Evolutionary conservation across 2,329 filamentous ascomycete species (phyloP).

Genomic region (Aspergillus viridinutans): DNA sequence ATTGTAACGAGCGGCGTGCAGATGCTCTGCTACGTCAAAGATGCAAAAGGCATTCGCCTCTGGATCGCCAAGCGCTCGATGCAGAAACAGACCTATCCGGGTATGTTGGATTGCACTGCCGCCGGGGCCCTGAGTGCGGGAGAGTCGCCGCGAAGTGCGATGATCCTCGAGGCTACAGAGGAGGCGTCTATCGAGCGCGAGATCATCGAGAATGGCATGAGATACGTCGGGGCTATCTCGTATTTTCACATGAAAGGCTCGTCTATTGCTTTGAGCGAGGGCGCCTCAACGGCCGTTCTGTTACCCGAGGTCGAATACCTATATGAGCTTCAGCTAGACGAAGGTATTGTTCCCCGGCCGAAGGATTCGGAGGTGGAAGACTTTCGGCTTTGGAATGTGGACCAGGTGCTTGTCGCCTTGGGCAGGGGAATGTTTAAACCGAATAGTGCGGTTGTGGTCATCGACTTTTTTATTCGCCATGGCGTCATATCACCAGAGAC

Average conservation of each 20-base stretch:
- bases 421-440: constrained; percentile 25
- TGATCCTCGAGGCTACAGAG: constrained; percentile 22
- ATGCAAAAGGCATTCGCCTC: constrained; percentile 8
- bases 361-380: constrained; percentile 27
- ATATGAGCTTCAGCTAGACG: constrained; percentile 29
- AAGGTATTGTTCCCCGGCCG: constrained; percentile 19
- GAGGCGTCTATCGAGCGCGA: constrained; percentile 13
- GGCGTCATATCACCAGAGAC: constrained; percentile 27
- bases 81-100: constrained; percentile 26
- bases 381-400: constrained; percentile 24
- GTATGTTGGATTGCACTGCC: constrained; percentile 26
- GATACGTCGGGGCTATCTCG: neutral
- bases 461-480: constrained; percentile 32
- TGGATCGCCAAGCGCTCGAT: constrained; percentile 25
- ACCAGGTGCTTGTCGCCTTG: constrained; percentile 24
- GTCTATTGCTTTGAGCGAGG: constrained; percentile 3
- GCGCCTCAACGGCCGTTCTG: constrained; percentile 11
- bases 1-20: constrained; percentile 44
- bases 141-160: constrained; percentile 18
- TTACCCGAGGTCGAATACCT: constrained; percentile 31
- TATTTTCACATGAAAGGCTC: constrained; percentile 8
- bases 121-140: constrained; percentile 18
- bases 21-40: constrained; percentile 32
- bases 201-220: neutral
- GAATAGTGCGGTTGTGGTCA: constrained; percentile 27